Conservation (phyloP, 148 eudicot species). For the Tetragonia tetragonoides region DNA sequence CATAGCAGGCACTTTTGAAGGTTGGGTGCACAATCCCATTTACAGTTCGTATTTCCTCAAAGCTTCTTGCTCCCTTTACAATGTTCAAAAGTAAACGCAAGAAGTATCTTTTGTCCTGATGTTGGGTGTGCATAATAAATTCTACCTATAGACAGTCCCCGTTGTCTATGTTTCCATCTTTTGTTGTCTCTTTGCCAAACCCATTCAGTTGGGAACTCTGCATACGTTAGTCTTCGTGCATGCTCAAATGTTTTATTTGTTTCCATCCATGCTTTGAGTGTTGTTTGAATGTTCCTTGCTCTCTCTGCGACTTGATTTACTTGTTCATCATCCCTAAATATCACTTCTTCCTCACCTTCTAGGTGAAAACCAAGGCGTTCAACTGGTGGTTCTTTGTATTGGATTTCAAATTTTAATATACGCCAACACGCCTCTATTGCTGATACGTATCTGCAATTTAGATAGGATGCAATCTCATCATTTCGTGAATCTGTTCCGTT, state of each 20-base stretch:
- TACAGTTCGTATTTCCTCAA: neutral
- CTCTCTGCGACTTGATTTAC: neutral
- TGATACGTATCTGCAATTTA: neutral
- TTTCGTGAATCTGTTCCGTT: neutral
- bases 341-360: neutral
- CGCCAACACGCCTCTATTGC: neutral
- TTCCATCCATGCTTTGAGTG: neutral
- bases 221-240: neutral
- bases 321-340: neutral
- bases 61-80: neutral
- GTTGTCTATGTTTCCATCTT: neutral
- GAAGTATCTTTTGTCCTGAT: neutral
- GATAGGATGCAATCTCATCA: neutral
- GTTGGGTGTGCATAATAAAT: neutral
- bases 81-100: neutral
- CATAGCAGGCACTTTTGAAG: neutral
- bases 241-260: neutral
- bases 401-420: neutral
- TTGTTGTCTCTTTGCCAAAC: neutral
- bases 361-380: neutral
- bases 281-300: neutral
- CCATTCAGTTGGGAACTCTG: neutral
- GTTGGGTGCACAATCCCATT: neutral
- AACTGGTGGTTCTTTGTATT: neutral
- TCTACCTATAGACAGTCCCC: neutral